Evolutionary conservation across 148 eudicot genomes (phyloP).

Genomic region (Mesembryanthemum crystallinum): DNA sequence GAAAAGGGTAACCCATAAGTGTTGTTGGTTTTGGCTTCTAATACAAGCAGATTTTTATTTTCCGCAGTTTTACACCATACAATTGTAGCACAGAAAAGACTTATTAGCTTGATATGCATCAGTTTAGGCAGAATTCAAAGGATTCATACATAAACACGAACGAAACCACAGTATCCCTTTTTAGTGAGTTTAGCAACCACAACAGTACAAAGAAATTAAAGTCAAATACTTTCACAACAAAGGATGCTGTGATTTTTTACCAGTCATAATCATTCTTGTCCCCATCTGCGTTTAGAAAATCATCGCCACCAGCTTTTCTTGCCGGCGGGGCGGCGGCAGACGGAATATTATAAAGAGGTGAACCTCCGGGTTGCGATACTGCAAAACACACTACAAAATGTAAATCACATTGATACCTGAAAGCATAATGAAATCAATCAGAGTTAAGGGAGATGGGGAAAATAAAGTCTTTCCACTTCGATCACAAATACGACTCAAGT

Average conservation of each 20-base stretch:
- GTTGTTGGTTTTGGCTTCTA: slow-evolving; percentile 1
- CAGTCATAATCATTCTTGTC: slow-evolving; percentile 95
- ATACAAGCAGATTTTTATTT: neutral
- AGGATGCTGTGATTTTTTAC: slow-evolving; percentile 35
- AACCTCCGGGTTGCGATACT: slow-evolving; percentile 52
- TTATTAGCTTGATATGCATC: slow-evolving; percentile 5
- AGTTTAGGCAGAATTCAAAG: slow-evolving; percentile 4
- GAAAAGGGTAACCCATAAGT: neutral
- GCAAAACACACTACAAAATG: slow-evolving; percentile 15
- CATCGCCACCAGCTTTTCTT: slow-evolving; percentile 68
- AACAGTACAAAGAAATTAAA: neutral
- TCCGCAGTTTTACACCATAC: neutral
- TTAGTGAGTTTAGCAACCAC: neutral
- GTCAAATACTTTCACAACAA: neutral
- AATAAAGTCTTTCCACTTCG: neutral
- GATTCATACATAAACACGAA: neutral
- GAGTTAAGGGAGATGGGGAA: neutral
- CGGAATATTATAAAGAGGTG: slow-evolving; percentile 53
- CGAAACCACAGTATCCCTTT: neutral
- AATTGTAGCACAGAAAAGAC: neutral
- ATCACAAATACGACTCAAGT: slow-evolving; percentile 16
- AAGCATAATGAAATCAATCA: slow-evolving; percentile 6
- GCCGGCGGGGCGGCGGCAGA: slow-evolving; percentile 42
- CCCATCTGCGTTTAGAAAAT: slow-evolving; percentile 77
- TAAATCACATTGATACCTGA: neutral